phyloP scores from a whole-genome alignment of 1,284 basidiomycete species.

The Chalciporus sp. region DNA sequence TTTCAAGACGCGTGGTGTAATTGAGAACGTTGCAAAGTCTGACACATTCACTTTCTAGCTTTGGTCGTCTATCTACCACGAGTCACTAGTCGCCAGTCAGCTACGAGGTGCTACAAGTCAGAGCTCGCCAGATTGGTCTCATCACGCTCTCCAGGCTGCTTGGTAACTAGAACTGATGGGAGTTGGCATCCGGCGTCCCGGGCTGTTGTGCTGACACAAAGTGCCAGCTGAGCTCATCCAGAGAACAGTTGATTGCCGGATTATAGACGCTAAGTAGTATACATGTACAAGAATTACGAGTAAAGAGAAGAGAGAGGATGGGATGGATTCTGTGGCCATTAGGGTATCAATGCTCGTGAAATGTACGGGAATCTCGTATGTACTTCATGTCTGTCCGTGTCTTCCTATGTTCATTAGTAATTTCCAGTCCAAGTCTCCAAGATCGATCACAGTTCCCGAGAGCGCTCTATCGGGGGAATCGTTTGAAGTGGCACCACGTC shows the following conservation, averaged over 20 bases:
- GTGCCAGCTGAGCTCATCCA: neutral
- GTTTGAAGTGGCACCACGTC: neutral
- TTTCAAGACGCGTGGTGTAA: conserved; percentile 14
- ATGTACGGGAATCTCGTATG: conserved; percentile 11
- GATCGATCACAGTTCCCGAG: conserved; percentile 4
- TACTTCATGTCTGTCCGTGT: neutral
- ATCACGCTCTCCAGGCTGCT: neutral
- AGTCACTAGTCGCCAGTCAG: too few relatives aligned
- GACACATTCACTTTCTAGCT: conserved; percentile 22
- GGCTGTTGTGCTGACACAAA: too few relatives aligned
- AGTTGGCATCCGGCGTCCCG: too few relatives aligned
- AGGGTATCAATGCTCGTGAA: conserved; percentile 11
- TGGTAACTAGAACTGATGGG: too few relatives aligned
- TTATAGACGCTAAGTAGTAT: neutral
- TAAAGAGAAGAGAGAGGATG: neutral
- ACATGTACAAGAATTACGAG: neutral
- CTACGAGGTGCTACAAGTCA: neutral
- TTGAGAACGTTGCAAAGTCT: too few relatives aligned
- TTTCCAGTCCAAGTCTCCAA: too few relatives aligned
- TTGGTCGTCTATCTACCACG: neutral
- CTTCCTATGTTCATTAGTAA: neutral
- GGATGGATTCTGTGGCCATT: neutral
- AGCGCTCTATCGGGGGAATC: neutral
- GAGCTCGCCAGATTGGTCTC: conserved; percentile 11
- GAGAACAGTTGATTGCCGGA: neutral